Conservation (phyloP, 1,284 basidiomycete species). For the Lignosus rhinocerotis region DNA sequence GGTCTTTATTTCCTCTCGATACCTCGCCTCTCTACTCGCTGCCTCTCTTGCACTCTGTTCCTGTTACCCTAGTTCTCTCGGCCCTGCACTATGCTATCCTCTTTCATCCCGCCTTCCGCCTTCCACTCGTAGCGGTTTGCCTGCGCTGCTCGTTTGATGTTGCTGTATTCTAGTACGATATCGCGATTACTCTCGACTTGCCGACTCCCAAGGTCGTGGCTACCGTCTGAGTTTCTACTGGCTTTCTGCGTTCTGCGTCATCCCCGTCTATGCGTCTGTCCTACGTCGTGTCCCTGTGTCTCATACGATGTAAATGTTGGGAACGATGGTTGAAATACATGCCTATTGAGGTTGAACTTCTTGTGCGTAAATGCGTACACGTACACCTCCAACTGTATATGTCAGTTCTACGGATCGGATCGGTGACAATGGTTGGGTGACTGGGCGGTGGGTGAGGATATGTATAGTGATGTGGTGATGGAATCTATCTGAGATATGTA, state of each 20-base stretch:
- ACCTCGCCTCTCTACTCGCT: neutral
- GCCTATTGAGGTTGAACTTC: neutral
- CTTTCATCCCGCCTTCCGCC: neutral
- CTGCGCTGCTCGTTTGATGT: neutral
- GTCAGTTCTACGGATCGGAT: neutral
- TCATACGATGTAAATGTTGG: neutral
- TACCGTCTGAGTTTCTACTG: neutral
- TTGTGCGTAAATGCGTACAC: neutral
- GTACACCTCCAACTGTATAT: neutral
- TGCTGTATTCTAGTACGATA: slow-evolving; percentile 2
- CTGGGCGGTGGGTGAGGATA: neutral
- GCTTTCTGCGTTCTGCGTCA: neutral
- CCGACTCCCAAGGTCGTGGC: neutral
- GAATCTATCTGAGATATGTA: neutral
- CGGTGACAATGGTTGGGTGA: neutral
- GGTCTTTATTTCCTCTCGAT: slow-evolving; percentile 1
- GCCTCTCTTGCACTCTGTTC: neutral
- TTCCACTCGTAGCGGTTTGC: neutral
- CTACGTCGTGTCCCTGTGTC: no score
- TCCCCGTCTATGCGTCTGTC: neutral
- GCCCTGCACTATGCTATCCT: slow-evolving; percentile 1
- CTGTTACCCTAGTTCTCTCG: neutral
- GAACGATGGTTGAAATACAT: neutral
- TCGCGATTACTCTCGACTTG: neutral
- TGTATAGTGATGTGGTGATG: neutral